Base-by-base conservation (phyloP, 2,329 filamentous ascomycete genomes). In the Fusarium agapanthi region DNA sequence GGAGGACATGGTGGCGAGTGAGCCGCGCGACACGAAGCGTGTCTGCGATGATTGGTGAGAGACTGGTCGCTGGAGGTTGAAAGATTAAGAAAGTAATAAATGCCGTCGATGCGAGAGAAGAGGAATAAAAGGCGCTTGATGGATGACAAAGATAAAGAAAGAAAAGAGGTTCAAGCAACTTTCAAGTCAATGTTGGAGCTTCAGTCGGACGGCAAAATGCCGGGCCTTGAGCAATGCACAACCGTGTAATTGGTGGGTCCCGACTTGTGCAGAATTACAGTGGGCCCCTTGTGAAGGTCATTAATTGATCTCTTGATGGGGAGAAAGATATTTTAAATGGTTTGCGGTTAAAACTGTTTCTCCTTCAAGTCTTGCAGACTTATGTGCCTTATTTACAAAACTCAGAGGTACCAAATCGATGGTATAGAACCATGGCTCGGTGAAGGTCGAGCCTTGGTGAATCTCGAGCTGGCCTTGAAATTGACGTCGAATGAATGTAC, bases 1-100 rank as follows among this genome's bases (percentile, higher is more conserved):
- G 44, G 85, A 83, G 86, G 89, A 88, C 65, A 77, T 83, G 74
- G 65, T 74, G 71, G 67, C 66, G 66, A 67, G 57, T 40, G 50
- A 37, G 59, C 53, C 75, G 74, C 75, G 74, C 72, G 68, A 72
- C 65, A 66, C 64, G 60, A 48, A 69, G 45, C 71, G 69, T 72
- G 74, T 68, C 71, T 57, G 48, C 38, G 38, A 26, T 65, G 53
- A 54, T 41, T 50, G 54, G 26, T 22, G 18, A 43, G 37, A n/a
- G 28, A 34, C 32, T 48, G 34, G 20, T 57, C 26, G 55, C 53
- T 45, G 22, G 28, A 61, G 30, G 35, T 26, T 60, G 38, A 53
- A 73, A 47, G 43, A 63, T 47, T 45, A 62, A 51, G 54, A 65
- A 65, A 64, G 32, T 32, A 55, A 24, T 12, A 70, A 57, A 44